A percentile compares a stretch with the other conserved stretches of the same genome.
These are phyloP conservation scores for Sugiyamaella marilandica DNA, from an alignment of 805 yeast species.

Conservation along the genomic window DNA sequence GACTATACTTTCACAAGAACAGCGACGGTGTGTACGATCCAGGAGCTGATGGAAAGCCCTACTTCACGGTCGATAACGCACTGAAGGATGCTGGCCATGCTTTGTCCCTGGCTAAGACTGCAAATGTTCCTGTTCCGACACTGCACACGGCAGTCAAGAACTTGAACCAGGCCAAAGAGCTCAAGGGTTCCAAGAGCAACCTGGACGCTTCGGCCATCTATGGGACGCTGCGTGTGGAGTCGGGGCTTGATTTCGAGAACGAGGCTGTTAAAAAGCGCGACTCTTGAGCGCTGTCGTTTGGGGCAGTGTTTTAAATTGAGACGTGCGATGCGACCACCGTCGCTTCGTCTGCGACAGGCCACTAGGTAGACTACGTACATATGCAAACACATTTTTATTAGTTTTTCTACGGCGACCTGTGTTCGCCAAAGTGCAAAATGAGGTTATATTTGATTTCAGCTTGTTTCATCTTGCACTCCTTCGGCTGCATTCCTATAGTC, in stretches of 20 bases:
- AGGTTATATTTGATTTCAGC: too few relatives aligned
- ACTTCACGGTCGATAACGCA: slow-evolving; percentile 25
- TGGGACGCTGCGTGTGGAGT: slow-evolving; percentile 25
- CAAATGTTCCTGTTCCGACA: slow-evolving; percentile 21
- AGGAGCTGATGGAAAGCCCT: slow-evolving; percentile 20
- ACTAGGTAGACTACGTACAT: too few relatives aligned
- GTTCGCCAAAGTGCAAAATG: too few relatives aligned
- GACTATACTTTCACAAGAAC: slow-evolving; percentile 19
- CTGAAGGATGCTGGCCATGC: slow-evolving; percentile 28
- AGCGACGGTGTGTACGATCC: slow-evolving; percentile 19
- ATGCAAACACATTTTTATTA: too few relatives aligned
- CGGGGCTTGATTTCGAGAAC: slow-evolving; percentile 29
- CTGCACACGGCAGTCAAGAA: slow-evolving; percentile 21
- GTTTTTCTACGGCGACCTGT: too few relatives aligned
- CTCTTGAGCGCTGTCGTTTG: too few relatives aligned
- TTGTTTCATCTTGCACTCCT: too few relatives aligned
- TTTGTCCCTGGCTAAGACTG: slow-evolving; percentile 21
- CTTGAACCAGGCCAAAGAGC: slow-evolving; percentile 18
- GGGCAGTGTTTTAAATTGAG: too few relatives aligned
- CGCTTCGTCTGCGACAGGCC: too few relatives aligned
- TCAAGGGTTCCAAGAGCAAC: slow-evolving; percentile 19
- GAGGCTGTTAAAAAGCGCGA: slow-evolving; percentile 19
- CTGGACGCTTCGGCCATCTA: slow-evolving; percentile 27
- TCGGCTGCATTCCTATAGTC: too few relatives aligned
- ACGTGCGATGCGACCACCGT: too few relatives aligned